Base-by-base conservation (phyloP, 2,329 filamentous ascomycete species). In the Exophiala spinifera region DNA sequence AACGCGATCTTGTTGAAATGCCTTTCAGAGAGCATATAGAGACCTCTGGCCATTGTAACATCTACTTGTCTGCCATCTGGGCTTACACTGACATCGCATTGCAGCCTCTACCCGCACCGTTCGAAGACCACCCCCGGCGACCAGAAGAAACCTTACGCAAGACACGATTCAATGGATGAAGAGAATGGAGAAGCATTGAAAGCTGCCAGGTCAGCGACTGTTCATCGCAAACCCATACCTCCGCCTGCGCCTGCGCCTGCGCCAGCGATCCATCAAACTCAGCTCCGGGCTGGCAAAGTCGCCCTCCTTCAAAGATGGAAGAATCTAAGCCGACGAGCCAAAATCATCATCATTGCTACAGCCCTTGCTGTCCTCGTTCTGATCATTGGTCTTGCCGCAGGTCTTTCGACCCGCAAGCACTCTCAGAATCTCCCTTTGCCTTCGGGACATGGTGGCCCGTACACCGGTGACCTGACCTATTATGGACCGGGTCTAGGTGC, bases 401-500 rank as follows among this genome's bases (percentile, higher is more conserved):
- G 61, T 3, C 57, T 65, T 10, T 53, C 61, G 14, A 56, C 49
- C 5, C 59, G 55, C 15, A 54, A 56, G 11, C 36, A 55, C 10
- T 47, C 48, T 15, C 52, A 61, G 34, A 77, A 79, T 58, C 70
- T 82, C 5, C 79, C 79, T 3, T 72, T 82, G 6, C 80, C 80
- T 2, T 72, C 71, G 20, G 75, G 64, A 37, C 62, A 79, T 51
- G 73, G 74, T 10, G 73, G 76, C 1, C 76, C 77, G 0, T 82
- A 81, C 63, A 77, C 72, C 3, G 86, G 85, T 49, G 84, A 88
- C 46, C 68, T 88, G 47, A 89, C 86, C 1, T 91, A 84, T 72
- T 91, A 87, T 68, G 72, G 74, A 15, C 81, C 86, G 0, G 80
- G 70, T 0, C 75, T 89, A 3, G 88, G 88, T 11, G 84, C 87